Conservation (phyloP, 2,329 filamentous ascomycete genomes). For the Alternaria triticimaculans region DNA sequence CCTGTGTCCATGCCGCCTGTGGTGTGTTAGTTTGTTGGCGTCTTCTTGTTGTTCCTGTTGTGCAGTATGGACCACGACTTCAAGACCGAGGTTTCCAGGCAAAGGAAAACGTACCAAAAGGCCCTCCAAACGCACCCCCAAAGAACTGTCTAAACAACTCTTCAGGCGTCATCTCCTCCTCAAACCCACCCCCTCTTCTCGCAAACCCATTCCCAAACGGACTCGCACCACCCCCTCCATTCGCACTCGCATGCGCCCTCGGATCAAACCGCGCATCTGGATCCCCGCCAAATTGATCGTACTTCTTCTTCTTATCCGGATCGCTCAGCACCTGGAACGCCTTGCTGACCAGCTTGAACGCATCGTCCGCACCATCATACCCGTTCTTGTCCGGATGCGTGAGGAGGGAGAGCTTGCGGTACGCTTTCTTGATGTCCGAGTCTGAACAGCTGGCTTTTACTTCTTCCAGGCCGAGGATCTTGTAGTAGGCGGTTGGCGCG, state of each 20-base stretch:
- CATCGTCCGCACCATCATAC: conserved; percentile 92
- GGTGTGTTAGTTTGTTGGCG: conserved; percentile 18
- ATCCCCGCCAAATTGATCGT: conserved; percentile 87
- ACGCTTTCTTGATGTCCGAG: conserved; percentile 94
- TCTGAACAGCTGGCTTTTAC: conserved; percentile 73
- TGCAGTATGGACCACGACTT: not conserved
- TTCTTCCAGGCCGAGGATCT: conserved; percentile 80
- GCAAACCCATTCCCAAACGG: conserved; percentile 67
- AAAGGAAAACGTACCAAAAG: conserved; percentile 63
- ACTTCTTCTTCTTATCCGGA: conserved; percentile 89
- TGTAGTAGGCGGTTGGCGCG: conserved; percentile 87
- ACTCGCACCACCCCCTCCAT: conserved; percentile 56
- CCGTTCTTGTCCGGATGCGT: conserved; percentile 99
- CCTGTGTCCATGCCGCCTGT: conserved; percentile 73
- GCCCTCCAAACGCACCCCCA: conserved; percentile 73
- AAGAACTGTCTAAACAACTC: conserved; percentile 98
- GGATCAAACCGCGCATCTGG: conserved; percentile 85
- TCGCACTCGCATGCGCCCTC: conserved; percentile 57
- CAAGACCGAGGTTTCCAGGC: not conserved
- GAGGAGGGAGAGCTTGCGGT: conserved; percentile 89
- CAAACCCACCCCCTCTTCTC: conserved; percentile 71
- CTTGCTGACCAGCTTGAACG: conserved; percentile 96
- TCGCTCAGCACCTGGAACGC: conserved; percentile 94
- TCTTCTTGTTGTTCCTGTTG: not conserved
- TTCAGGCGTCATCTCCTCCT: conserved; percentile 93